A percentile compares a stretch with the other conserved stretches of the same genome.
Conservation (phyloP, 2,329 filamentous ascomycete genomes). For the Pyrenophora teres region DNA sequence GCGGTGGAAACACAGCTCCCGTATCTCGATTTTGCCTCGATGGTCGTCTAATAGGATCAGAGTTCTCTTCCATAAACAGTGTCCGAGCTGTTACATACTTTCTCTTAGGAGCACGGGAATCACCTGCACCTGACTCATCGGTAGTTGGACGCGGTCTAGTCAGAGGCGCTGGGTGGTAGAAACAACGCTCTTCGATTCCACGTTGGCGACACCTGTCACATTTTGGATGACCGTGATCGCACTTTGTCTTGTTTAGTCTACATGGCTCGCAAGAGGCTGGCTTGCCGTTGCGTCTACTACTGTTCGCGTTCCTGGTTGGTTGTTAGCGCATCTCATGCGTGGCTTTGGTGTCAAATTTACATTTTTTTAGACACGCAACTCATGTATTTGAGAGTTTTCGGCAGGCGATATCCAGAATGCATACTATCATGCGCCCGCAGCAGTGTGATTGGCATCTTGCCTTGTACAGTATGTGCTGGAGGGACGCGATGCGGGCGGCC, state of each 20-base stretch:
- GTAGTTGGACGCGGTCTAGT: slow-evolving; percentile 31
- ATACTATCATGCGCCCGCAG: not conserved
- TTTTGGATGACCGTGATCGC: slow-evolving; percentile 39
- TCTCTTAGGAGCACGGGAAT: slow-evolving; percentile 29
- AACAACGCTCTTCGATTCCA: slow-evolving; percentile 40
- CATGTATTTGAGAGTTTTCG: not conserved
- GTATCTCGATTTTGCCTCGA: slow-evolving; percentile 14
- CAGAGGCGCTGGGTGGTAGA: slow-evolving; percentile 44
- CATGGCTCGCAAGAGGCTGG: slow-evolving; percentile 43
- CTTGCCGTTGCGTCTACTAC: slow-evolving; percentile 41
- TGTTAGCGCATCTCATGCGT: slow-evolving; percentile 10
- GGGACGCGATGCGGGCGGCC: not conserved
- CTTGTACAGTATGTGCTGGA: not conserved
- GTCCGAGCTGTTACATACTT: slow-evolving; percentile 25
- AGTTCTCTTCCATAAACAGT: not conserved
- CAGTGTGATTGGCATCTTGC: not conserved
- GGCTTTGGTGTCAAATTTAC: slow-evolving; percentile 3
- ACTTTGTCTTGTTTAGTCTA: slow-evolving; percentile 42
- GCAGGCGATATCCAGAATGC: not conserved
- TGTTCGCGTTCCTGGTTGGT: slow-evolving; percentile 26
- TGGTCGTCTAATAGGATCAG: slow-evolving; percentile 24
- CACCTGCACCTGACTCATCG: slow-evolving; percentile 19
- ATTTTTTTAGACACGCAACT: not conserved
- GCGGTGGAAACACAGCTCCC: slow-evolving; percentile 13
- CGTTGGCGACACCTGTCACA: slow-evolving; percentile 42